These are phyloP conservation scores for Schizosaccharomyces osmophilus DNA, from an alignment of 805 yeast genomes.

Conservation along the genomic window DNA sequence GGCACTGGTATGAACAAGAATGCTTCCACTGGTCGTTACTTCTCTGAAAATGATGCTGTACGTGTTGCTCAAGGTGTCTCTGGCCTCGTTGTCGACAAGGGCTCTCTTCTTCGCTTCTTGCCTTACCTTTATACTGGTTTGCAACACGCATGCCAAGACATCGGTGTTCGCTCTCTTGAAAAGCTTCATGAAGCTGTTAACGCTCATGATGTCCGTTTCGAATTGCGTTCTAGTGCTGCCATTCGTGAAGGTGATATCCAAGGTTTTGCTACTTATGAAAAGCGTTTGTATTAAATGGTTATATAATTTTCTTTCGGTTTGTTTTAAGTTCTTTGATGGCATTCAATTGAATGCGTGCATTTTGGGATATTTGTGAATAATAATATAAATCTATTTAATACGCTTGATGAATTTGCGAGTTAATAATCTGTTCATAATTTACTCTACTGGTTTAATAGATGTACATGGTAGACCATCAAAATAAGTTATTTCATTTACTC, in stretches of 20 bases:
- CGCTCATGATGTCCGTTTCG: constrained; percentile 62
- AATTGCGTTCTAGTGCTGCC: constrained; percentile 93
- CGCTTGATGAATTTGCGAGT: too few species aligned
- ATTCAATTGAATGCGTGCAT: too few species aligned
- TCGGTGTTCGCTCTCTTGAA: constrained; percentile 51
- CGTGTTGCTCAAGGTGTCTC: constrained; percentile 97
- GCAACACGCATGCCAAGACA: constrained; percentile 96
- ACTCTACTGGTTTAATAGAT: too few species aligned
- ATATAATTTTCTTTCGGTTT: neutral
- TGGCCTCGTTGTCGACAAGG: constrained; percentile 91
- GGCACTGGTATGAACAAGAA: constrained; percentile 59
- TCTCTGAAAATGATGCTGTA: constrained; percentile 84
- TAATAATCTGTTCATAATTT: too few species aligned
- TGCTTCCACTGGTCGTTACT: constrained; percentile 95
- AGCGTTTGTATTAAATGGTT: constrained; percentile 50
- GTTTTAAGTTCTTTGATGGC: neutral
- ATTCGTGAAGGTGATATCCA: constrained; percentile 97
- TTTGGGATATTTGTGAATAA: too few species aligned
- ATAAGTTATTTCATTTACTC: too few species aligned
- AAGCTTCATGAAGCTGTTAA: constrained; percentile 41
- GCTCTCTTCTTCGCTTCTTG: constrained; percentile 75
- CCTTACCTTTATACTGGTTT: constrained; percentile 88
- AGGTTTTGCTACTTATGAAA: constrained; percentile 89
- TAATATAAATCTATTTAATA: too few species aligned
- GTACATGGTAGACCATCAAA: too few species aligned